These are phyloP conservation scores for Phytophthora ramorum DNA, from an alignment of 352 stramenopile species.

Conservation along the genomic window DNA sequence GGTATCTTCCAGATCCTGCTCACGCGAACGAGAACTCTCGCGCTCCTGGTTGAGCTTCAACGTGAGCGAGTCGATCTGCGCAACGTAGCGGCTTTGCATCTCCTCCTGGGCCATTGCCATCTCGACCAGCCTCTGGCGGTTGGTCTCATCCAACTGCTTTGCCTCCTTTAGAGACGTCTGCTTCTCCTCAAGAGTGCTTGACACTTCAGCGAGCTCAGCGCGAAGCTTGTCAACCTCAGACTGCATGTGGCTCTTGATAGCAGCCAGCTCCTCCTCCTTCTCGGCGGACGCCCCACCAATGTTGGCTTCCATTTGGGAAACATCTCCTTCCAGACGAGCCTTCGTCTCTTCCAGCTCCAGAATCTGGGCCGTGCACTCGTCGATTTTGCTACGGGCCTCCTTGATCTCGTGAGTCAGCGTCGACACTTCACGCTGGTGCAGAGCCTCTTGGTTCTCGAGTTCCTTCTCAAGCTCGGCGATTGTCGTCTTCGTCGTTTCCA, in stretches of 20 bases:
- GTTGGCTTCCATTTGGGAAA: conserved; percentile 50
- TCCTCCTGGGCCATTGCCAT: conserved; percentile 55
- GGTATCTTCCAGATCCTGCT: conserved; percentile 47
- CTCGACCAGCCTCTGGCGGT: conserved; percentile 46
- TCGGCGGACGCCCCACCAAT: conserved; percentile 39
- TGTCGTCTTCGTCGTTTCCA: conserved; percentile 43
- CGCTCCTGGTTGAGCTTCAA: conserved; percentile 57
- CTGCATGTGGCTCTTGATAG: conserved; percentile 38
- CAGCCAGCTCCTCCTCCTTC: conserved; percentile 35
- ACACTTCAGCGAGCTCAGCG: conserved; percentile 36
- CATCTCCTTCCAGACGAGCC: conserved; percentile 40
- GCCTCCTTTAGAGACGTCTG: conserved; percentile 40
- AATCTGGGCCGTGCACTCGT: conserved; percentile 42
- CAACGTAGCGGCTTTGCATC: conserved; percentile 46
- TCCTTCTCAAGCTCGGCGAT: conserved; percentile 52
- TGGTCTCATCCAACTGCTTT: conserved; percentile 45
- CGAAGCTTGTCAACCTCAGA: conserved; percentile 37
- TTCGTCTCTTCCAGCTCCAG: conserved; percentile 47
- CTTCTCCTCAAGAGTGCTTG: conserved; percentile 39
- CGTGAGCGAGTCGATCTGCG: conserved; percentile 49
- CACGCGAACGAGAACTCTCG: conserved; percentile 47
- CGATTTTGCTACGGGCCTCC: conserved; percentile 46
- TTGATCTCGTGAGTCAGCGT: conserved; percentile 54
- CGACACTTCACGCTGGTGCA: conserved; percentile 50
- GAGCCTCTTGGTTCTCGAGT: conserved; percentile 34